Base-by-base conservation (phyloP, 169 alveolate genomes). In the Ichthyophthirius multifiliis region DNA sequence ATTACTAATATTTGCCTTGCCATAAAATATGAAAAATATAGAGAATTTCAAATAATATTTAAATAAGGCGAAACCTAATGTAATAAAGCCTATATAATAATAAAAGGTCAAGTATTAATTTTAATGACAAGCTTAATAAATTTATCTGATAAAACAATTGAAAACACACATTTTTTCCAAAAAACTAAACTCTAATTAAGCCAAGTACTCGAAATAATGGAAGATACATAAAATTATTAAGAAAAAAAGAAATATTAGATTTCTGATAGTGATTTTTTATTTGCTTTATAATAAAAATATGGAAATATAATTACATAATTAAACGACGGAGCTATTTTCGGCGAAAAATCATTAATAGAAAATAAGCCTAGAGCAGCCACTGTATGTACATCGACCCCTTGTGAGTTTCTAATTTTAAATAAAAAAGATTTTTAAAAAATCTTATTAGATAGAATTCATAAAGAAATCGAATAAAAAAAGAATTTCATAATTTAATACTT, bases 281-380 rank as follows among this genome's bases (percentile, higher is more conserved):
- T 31, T 10, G 43, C 18, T 0, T 65, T 32, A 32, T 43, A 20
- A 35, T 15, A 15, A 16, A 5, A 31, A 3, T 65, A 32, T 65
- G 75, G 75, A n/a, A 65, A 65, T n/a, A 34, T 65, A 18, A 6
- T 65, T n/a, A 31, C 34, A 15, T 64, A 65, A 47, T 67, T 65
- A 18, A 27, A 65, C n/a, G 64, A 44, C 23, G 79, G 79, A 34
- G 80, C 64, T 1, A 41, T 43, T 16, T 79, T 79, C 46, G 85
- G 85, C 15, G 85, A 79, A 65, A 37, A 43, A 44, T 78, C 85
- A 34, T 20, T 75, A 32, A 31, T 75, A 4, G 67, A 47, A 48
- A 47, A 75, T 46, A 62, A 75, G 32, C 85, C 79, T 35, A 79
- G 85, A 65, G 85, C 85, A 18, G 85, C 85, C 0, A 65, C 74